Percentiles rank a stretch among this genome's conserved stretches.
phyloP scores from a whole-genome alignment of 1,284 basidiomycete genomes.

The Inonotus obliquus region DNA sequence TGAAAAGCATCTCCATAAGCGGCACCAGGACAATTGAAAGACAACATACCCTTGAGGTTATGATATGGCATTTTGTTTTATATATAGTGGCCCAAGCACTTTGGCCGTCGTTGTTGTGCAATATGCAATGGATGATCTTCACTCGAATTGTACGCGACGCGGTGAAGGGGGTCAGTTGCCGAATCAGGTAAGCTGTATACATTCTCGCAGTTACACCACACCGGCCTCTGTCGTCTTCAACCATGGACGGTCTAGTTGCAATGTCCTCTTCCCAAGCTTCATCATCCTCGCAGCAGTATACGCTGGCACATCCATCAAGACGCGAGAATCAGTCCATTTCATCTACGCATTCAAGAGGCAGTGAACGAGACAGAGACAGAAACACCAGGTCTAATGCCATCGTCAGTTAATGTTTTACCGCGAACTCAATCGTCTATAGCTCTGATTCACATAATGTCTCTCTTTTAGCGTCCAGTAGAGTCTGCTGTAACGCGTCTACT shows the following conservation, averaged over 20 bases:
- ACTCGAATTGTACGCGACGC: neutral
- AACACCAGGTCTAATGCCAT: slow-evolving; percentile 19
- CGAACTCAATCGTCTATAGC: neutral
- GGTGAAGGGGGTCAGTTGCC: neutral
- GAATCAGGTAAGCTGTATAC: neutral
- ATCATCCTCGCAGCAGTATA: slow-evolving; percentile 3
- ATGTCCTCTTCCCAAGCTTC: neutral
- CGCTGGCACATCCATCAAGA: slow-evolving; percentile 32
- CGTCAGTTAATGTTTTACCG: slow-evolving; percentile 15
- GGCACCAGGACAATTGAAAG: neutral
- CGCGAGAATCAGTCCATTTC: slow-evolving; percentile 43
- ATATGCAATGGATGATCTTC: neutral
- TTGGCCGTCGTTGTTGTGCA: slow-evolving; percentile 1
- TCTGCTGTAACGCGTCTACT: slow-evolving; percentile 90
- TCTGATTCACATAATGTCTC: slow-evolving; percentile 3
- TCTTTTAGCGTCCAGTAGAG: slow-evolving; percentile 68
- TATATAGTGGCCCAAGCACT: neutral
- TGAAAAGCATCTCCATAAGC: slow-evolving; percentile 30
- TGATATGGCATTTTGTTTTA: slow-evolving; percentile 68
- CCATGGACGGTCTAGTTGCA: slow-evolving; percentile 3
- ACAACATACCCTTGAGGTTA: slow-evolving; percentile 79
- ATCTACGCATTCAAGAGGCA: slow-evolving; percentile 32
- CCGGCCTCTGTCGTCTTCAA: neutral
- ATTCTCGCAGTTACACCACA: neutral
- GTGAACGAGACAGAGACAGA: slow-evolving; percentile 28